These are phyloP conservation scores for Leptosphaerulina australis DNA, from an alignment of 2,329 filamentous ascomycete species.

Conservation along the genomic window DNA sequence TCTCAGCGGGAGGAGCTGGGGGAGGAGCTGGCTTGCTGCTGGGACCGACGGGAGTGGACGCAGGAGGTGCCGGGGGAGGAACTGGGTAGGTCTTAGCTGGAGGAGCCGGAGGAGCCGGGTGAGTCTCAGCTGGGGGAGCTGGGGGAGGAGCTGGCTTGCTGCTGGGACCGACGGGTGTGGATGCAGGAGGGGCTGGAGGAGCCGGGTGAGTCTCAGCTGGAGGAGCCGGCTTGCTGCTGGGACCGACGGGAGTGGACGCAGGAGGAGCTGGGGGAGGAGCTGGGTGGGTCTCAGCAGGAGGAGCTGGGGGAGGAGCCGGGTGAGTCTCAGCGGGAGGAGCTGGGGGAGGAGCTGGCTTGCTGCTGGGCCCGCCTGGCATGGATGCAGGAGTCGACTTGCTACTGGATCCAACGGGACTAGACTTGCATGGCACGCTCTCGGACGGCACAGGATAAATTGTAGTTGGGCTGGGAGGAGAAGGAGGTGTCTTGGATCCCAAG, in stretches of 20 bases:
- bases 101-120: too few relatives aligned
- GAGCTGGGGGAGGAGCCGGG: slow-evolving; percentile 19
- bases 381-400: slow-evolving; percentile 18
- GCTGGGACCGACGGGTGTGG: slow-evolving; percentile 1
- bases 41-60: slow-evolving; percentile 2
- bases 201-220: too few relatives aligned
- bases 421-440: slow-evolving; percentile 5
- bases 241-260: neutral
- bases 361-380: neutral
- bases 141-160: neutral
- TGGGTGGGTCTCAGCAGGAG: slow-evolving; percentile 17
- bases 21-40: slow-evolving; percentile 12
- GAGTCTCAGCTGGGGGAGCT: slow-evolving; percentile 7
- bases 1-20: slow-evolving; percentile 10
- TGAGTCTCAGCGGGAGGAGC: too few relatives aligned
- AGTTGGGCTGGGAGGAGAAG: slow-evolving; percentile 2
- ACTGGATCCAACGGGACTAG: neutral
- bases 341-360: neutral
- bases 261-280: slow-evolving; percentile 4
- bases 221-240: slow-evolving; percentile 14
- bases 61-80: neutral
- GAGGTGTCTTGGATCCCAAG: neutral
- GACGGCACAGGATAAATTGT: slow-evolving; percentile 4
- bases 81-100: too few relatives aligned
- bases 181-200: slow-evolving; percentile 18